phyloP scores from a whole-genome alignment of 2,329 filamentous ascomycete species.

The Botrytis aclada region DNA sequence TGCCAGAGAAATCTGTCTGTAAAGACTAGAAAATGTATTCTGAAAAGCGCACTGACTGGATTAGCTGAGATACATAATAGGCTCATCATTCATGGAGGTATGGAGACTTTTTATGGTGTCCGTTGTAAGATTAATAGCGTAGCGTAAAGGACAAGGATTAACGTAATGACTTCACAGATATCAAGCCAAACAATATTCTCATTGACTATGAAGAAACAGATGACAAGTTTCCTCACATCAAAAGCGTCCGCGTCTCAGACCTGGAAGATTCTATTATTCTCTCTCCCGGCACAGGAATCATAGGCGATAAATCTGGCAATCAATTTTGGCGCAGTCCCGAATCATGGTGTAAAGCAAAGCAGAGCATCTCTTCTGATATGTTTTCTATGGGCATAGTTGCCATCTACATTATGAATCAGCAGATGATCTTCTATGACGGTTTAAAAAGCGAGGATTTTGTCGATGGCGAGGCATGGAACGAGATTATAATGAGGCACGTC shows the following conservation, averaged over 20 bases:
- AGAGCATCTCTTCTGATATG: conserved; percentile 43
- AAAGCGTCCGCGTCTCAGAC: background rate
- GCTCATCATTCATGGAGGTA: conserved; percentile 41
- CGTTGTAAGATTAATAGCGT: background rate
- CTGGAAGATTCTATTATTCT: background rate
- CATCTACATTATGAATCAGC: conserved; percentile 45
- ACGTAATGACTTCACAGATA: conserved; percentile 34
- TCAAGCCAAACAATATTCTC: conserved; percentile 46
- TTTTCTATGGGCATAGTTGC: conserved; percentile 46
- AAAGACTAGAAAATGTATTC: conserved; percentile 40
- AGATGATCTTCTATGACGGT: conserved; percentile 41
- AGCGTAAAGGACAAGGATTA: background rate
- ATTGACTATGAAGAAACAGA: conserved; percentile 38
- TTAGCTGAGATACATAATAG: conserved; percentile 41
- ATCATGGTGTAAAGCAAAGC: conserved; percentile 42
- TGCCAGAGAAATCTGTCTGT: background rate
- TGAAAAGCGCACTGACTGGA: conserved; percentile 44
- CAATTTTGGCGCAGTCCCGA: conserved; percentile 47
- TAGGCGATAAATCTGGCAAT: conserved; percentile 42
- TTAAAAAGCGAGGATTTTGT: conserved; percentile 20
- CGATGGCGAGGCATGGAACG: conserved; percentile 34
- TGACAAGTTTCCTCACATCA: background rate
- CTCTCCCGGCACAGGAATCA: background rate
- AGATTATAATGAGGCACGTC: conserved; percentile 45
- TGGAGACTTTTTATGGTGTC: background rate